Conservation (phyloP, 371 early-diverging fungal genomes). For the Circinella minor region DNA sequence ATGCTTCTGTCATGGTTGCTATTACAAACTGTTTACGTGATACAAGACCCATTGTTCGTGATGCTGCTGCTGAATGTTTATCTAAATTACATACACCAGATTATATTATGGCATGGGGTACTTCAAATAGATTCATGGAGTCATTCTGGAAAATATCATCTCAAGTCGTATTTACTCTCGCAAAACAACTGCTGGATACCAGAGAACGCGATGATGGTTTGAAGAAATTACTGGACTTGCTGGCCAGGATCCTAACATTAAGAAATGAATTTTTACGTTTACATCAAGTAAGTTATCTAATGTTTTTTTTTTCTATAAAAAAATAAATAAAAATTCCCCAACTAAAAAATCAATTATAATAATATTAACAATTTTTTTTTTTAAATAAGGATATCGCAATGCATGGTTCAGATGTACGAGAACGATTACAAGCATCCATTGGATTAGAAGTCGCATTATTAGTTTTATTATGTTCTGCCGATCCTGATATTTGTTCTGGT, state of each 20-base stretch:
- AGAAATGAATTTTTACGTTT: conserved; percentile 72
- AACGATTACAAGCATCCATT: conserved; percentile 72
- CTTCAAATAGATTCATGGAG: conserved; percentile 57
- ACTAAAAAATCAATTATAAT: background rate
- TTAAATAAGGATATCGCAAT: conserved; percentile 62
- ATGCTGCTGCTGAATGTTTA: conserved; percentile 74
- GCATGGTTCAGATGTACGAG: conserved; percentile 54
- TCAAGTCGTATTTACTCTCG: conserved; percentile 56
- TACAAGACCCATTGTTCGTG: conserved; percentile 62
- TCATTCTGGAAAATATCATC: conserved; percentile 75
- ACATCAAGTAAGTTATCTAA: conserved; percentile 36
- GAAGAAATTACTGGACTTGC: conserved; percentile 63
- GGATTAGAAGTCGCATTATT: conserved; percentile 80
- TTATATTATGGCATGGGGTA: conserved; percentile 70
- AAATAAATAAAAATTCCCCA: too few species aligned
- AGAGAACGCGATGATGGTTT: conserved; percentile 60
- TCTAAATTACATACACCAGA: conserved; percentile 63
- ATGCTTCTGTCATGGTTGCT: conserved; percentile 64
- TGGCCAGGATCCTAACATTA: conserved; percentile 62
- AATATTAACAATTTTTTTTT: background rate
- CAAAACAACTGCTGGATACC: conserved; percentile 60
- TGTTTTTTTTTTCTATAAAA: too few species aligned
- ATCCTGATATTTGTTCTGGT: conserved; percentile 72
- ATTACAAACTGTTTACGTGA: conserved; percentile 76
- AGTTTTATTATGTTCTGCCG: conserved; percentile 77